Conservation (phyloP, 352 stramenopile genomes). For the Phytophthora kernoviae region DNA sequence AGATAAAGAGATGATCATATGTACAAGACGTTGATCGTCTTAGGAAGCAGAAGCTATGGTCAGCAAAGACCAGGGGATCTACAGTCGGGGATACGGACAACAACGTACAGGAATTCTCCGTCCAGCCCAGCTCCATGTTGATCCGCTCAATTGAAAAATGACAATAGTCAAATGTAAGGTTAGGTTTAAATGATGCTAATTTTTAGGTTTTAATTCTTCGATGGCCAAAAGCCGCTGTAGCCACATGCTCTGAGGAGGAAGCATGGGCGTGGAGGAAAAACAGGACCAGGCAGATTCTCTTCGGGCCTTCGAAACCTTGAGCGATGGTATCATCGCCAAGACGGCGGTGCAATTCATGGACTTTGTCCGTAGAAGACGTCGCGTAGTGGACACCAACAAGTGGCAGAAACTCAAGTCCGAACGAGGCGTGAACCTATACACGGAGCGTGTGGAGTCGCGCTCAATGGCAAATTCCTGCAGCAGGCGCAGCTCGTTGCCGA, state of each 20-base stretch:
- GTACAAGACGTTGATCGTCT: neutral
- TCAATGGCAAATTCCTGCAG: constrained; percentile 10
- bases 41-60: neutral
- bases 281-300: constrained; percentile 26
- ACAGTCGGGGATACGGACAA: neutral
- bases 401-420: constrained; percentile 49
- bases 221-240: too few species aligned
- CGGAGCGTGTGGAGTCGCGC: constrained; percentile 47
- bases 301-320: constrained; percentile 44
- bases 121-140: constrained; percentile 71
- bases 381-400: constrained; percentile 40
- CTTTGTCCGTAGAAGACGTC: constrained; percentile 44
- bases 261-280: constrained; percentile 1
- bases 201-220: too few species aligned
- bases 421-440: constrained; percentile 58
- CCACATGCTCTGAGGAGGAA: neutral
- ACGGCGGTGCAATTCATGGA: constrained; percentile 55
- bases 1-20: neutral
- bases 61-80: neutral
- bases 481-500: constrained; percentile 13
- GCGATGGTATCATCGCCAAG: constrained; percentile 60
- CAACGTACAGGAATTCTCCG: constrained; percentile 78
- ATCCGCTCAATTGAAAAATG: constrained; percentile 5
- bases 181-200: neutral
- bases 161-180: neutral